These are phyloP conservation scores for Sugiyamaella chiloensis DNA, from an alignment of 805 yeast species.

Conservation along the genomic window DNA sequence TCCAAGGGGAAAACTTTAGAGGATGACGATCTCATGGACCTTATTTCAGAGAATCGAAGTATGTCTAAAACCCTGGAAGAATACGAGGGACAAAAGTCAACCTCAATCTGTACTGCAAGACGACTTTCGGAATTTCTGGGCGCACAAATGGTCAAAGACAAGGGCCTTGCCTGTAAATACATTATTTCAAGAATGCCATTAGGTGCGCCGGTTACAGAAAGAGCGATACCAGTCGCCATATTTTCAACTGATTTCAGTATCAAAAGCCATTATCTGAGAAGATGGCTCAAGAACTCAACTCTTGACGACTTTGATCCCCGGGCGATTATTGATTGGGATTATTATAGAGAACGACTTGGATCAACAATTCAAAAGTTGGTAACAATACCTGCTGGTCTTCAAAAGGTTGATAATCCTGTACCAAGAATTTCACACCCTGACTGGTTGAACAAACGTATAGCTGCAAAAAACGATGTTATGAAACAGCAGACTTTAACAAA, in stretches of 20 bases:
- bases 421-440: conserved; percentile 93
- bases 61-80: conserved; percentile 91
- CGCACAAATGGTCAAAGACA: conserved; percentile 93
- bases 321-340: conserved; percentile 86
- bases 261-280: conserved; percentile 66
- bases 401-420: conserved; percentile 83
- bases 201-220: conserved; percentile 87
- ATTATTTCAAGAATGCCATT: conserved; percentile 81
- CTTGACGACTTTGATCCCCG: conserved; percentile 83
- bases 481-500: conserved; percentile 65
- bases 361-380: conserved; percentile 93
- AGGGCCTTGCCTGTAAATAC: conserved; percentile 92
- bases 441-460: conserved; percentile 74
- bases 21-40: conserved; percentile 89
- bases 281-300: conserved; percentile 82
- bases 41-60: conserved; percentile 92
- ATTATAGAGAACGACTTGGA: conserved; percentile 84
- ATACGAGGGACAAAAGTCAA: conserved; percentile 86
- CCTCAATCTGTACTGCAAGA: conserved; percentile 92
- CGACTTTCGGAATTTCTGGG: conserved; percentile 94
- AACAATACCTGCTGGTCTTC: conserved; percentile 96
- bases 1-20: conserved; percentile 82
- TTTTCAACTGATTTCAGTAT: conserved; percentile 77
- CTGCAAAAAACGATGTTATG: conserved; percentile 56
- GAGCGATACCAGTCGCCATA: conserved; percentile 95